Evolutionary conservation across 176 grass and related monocot species (phyloP), one percentile per base, ranked within the genome.

Genomic region (Luzula sylvatica): DNA sequence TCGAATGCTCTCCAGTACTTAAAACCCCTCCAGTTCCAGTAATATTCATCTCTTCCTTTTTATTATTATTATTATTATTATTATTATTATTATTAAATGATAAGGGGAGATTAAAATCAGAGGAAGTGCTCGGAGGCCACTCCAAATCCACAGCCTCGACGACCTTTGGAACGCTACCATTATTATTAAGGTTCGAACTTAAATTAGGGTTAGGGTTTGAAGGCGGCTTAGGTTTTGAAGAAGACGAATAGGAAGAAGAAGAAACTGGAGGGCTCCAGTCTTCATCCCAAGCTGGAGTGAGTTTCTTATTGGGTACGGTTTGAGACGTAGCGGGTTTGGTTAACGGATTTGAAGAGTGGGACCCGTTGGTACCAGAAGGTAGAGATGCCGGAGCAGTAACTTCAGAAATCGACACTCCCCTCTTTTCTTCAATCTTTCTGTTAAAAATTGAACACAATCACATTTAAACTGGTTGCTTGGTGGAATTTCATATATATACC

Each of bases 341-440:
- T 58, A 72, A 55, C 38, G 46, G 17, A 12, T 72, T 72, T 53
- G 46, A 52, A 51, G 86, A 80, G 53, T 75, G 64, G 54, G 74
- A 55, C 15, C 86, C 93, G 43, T 98, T 98, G 52, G 78, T 22
- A 43, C 75, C 59, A 47, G 71, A 54, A 55, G 85, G 43, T 13
- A 63, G 15, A 15, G 43, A 65, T 55, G 90, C 72, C 39, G 73
- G 42, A 27, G 56, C 43, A 22, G 85, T 78, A 68, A 72, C 70
- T 30, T 87, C 82, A 18, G 75, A 69, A 41, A 98, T 69, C 26
- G 86, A 77, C 20, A 98, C 82, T 50, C 93, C 93, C 27, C 93
- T 74, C 39, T 87, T 98, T 65, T 98, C 82, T 87, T 98, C 93
- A 26, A 98, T 98, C 72, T 87, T 98, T 66, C 93, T 98, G 93